Evolutionary conservation across 805 yeast species (phyloP), one percentile per base, ranked within the genome.

Genomic region (Saccharomycopsis sp.): DNA sequence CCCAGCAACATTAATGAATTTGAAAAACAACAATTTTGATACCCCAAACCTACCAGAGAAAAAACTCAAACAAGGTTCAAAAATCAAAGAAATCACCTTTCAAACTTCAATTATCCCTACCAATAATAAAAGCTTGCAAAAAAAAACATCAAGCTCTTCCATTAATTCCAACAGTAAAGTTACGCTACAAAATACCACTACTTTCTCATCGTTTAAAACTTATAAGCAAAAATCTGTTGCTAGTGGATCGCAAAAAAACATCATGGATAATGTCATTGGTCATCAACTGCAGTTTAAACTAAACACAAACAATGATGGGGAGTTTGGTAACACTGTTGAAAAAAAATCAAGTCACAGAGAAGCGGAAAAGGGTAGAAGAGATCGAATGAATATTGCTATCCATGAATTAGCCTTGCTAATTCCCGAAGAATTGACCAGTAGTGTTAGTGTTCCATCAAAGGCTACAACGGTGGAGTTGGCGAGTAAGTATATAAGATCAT

Each of bases 381-480:
- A 89, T 57, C 68, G 98, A 47, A 81, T 89, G 79, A 92, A 92
- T 57, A 62, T 67, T 41, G 97, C 96, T 0, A 76, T 89, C 23
- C 75, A 74, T 33, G 95, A 84, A 32, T 63, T 89, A 44, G 78
- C 79, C 6, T 52, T 64, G 8, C 60, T 86, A 46, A 69, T 89
- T 18, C 94, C 95, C 0, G 72, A 76, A 4, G 57, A 58, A 19
- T 62, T 75, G 51, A 74, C 69, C 42, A 79, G 72, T 27, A 67
- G 72, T 12, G 71, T 74, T 12, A 49, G 64, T 3, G 78, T 83
- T 26, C 94, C 94, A 1, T 79, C 94, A 21, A 89, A 89, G 54
- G 97, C 97, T 2, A 87, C 94, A 2, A 89, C 96, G 0, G 96
- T 92, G 3, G 98, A 89, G 57, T 64, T 86, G 53, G 95, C 96